Base-by-base conservation (phyloP, 495 filamentous ascomycete genomes). In the Darksidea phi region DNA sequence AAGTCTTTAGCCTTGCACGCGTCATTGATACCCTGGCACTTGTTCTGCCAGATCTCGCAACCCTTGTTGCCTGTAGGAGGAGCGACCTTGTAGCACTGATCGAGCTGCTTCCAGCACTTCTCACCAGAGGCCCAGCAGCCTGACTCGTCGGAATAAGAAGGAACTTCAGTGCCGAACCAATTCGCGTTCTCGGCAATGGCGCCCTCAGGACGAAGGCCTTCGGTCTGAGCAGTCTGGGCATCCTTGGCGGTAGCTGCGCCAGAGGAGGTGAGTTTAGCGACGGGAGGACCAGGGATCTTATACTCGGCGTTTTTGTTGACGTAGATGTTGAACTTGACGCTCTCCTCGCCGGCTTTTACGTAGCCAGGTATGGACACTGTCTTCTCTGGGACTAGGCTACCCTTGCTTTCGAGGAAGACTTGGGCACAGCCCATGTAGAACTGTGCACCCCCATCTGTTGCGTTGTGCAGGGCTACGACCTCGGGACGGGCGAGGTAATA, bases 341-440 rank as follows among this genome's bases (percentile, higher is more conserved):
- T 79, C 1, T 78, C 73, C 18, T 86, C 77, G 28, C 66, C 69
- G 10, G 77, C 65, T 24, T 73, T 58, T 52, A 88, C 79, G 61
- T 88, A 79, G 2, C 85, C 85, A 5, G 86, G 87, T 64, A 92
- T 90, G 32, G 70, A 72, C 52, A 87, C 85, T 1, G 72, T 81
- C 63, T 67, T 64, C 58, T 48, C 66, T 2, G 68, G 86, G 55
- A 67, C 66, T 0, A 73, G 60, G 20, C 71, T 75, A 17, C 77
- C 80, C 11, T 64, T 70, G 5, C 78, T 78, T 47, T 79, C 54
- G 21, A 91, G 57, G 69, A 80, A 87, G 21, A 90, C 71, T 71
- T 93, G 88, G 0, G 84, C 85, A 71, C 89, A 93, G 18, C 84
- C 85, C 47, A 80, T 75, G 66, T 83, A 88, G 70, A 85, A 86